Base-by-base conservation (phyloP, 148 eudicot genomes). In the Rhododendron ferrugineum region DNA sequence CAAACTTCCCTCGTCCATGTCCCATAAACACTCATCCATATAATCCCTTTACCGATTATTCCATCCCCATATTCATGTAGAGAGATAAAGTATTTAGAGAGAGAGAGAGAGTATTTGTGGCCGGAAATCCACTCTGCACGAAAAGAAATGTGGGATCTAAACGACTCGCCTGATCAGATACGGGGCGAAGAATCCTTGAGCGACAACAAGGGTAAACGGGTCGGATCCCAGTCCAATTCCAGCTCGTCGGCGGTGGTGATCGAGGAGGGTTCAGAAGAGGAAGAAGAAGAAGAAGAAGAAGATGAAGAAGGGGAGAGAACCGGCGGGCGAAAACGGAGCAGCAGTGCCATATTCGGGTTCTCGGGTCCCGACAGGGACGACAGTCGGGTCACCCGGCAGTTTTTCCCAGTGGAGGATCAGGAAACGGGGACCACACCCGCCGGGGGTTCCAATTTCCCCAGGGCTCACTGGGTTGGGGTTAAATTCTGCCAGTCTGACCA, bases 81-180 rank as follows among this genome's bases (percentile, higher is more conserved):
- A 83, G 84, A 85, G 86, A 85, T 32, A 68, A 52, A 54, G 44
- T 47, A 40, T 26, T 42, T 0, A 52, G 70, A 22, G 26, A 79
- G 5, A 50, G 13, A 78, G 80, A 78, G 36, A 50, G 6, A 23
- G 56, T 46, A 46, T 46, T 46, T 46, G 49, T 46, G 49, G 10
- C 16, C 74, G 74, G 6, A 28, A 62, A 6, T n/a, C 16, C 74
- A 26, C 74, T 3, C 36, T 64, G 14, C 23, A 22, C 11, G 7
- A 11, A 11, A 68, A 68, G 32, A 86, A 94, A 96, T 97, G 99
- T 95, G 99, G 99, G 93, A 97, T 94, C 97, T 97, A 68, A 97
- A 97, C 88, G 96, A 89, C 87, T 89, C 89, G 28, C 98, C 97
- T 2, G 95, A 88, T 89, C 92, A 83, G n/a, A 80, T 46, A 54